These are phyloP conservation scores for Acacia pycnantha DNA, from an alignment of 331 rosid genomes.

Conservation along the genomic window DNA sequence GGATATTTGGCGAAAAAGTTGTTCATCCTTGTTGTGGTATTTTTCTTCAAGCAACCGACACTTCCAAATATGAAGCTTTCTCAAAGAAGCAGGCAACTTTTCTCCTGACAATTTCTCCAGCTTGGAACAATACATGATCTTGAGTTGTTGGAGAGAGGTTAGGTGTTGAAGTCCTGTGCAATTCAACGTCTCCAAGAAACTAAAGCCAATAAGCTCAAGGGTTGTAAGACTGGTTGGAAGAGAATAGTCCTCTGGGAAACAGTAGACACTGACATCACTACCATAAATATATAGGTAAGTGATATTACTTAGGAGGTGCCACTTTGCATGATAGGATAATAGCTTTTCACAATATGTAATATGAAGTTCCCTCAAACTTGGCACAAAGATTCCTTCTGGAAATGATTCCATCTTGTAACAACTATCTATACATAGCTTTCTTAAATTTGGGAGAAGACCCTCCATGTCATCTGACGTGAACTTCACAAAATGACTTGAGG, in stretches of 20 bases:
- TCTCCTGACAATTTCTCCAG: neutral
- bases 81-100: constrained; percentile 13
- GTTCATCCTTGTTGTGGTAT: neutral
- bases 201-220: neutral
- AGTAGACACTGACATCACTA: too few relatives aligned
- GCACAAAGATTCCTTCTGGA: too few relatives aligned
- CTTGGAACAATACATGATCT: neutral
- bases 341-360: fast-evolving
- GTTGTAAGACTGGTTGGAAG: neutral
- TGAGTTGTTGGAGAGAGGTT: neutral
- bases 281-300: too few relatives aligned
- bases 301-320: too few relatives aligned
- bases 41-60: neutral
- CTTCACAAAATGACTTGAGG: fast-evolving
- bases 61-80: fast-evolving
- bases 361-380: too few relatives aligned
- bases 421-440: too few relatives aligned
- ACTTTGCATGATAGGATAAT: too few relatives aligned
- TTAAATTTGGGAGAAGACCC: too few relatives aligned
- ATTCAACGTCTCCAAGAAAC: neutral
- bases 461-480: too few relatives aligned
- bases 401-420: too few relatives aligned
- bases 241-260: neutral
- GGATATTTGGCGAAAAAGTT: neutral
- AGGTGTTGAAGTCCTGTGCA: neutral